phyloP scores from a whole-genome alignment of 2,329 filamentous ascomycete genomes.

The Aspergillus sp. region DNA sequence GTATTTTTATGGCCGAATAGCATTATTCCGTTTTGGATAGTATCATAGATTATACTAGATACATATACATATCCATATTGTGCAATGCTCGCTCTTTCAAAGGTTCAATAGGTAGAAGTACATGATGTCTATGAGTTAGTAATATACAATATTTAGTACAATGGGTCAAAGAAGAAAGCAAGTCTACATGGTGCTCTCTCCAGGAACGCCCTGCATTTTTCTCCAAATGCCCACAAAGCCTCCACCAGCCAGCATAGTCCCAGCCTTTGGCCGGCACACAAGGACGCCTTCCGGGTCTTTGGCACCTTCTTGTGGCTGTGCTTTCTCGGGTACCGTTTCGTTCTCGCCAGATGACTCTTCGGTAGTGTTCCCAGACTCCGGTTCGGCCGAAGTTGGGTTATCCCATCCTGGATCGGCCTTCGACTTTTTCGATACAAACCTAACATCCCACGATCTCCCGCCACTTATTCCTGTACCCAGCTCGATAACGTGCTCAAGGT shows the following conservation, averaged over 20 bases:
- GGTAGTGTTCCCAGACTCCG: conserved; percentile 7
- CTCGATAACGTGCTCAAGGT: conserved; percentile 47
- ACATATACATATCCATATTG: too few relatives aligned
- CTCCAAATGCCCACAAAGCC: conserved; percentile 54
- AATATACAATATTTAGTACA: not conserved
- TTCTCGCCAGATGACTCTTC: conserved; percentile 18
- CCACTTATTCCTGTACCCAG: conserved; percentile 47
- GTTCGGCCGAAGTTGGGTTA: conserved; percentile 2
- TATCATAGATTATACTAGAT: too few relatives aligned
- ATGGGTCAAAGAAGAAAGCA: not conserved
- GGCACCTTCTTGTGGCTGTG: conserved; percentile 4
- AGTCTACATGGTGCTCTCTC: not conserved
- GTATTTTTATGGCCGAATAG: too few relatives aligned
- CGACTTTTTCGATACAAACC: conserved; percentile 40
- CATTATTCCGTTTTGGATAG: too few relatives aligned
- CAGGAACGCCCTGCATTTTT: conserved; percentile 36
- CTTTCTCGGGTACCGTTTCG: conserved; percentile 5
- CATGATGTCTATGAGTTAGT: not conserved
- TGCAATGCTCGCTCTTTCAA: too few relatives aligned
- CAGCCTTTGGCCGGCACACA: conserved; percentile 55
- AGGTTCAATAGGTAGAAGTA: not conserved
- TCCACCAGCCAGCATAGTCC: conserved; percentile 47
- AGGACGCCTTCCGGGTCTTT: conserved; percentile 41
- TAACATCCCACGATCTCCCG: conserved; percentile 50
- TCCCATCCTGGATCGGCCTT: conserved; percentile 32